Evolutionary conservation across 2,329 filamentous ascomycete genomes (phyloP).

Genomic region (Trichoderma breve): DNA sequence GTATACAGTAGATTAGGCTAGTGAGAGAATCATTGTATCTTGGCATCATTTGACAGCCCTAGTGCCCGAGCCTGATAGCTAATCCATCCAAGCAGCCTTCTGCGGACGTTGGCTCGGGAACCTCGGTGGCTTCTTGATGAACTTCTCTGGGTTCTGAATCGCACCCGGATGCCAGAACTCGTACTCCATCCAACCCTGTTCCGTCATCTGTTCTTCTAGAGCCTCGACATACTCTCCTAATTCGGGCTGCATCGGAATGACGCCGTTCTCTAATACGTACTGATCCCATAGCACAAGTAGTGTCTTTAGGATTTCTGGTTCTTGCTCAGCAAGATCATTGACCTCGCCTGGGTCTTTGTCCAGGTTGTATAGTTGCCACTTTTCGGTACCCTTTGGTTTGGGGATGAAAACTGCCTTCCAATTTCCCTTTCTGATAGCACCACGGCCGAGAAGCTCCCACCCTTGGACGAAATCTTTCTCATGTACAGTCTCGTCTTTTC

Average conservation of each 20-base stretch:
- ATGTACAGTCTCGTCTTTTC: neutral
- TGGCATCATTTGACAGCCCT: neutral
- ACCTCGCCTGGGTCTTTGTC: neutral
- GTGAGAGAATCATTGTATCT: no score
- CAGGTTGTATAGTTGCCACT: neutral
- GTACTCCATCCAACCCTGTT: neutral
- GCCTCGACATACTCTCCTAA: neutral
- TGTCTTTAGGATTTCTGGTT: neutral
- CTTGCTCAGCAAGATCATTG: neutral
- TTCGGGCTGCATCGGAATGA: neutral
- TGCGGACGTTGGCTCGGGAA: neutral
- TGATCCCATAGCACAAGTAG: neutral
- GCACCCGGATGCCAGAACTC: neutral
- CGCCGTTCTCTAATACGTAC: neutral
- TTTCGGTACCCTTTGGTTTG: constrained; percentile 18
- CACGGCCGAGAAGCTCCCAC: constrained; percentile 2
- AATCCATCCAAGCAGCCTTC: neutral
- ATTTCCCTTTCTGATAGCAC: neutral
- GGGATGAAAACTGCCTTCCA: constrained; percentile 2
- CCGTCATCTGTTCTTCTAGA: neutral
- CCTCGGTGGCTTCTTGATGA: neutral
- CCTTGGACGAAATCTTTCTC: neutral
- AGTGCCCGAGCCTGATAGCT: neutral
- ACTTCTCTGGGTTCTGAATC: neutral
- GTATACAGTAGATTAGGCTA: no score